Evolutionary conservation across 495 filamentous ascomycete genomes (phyloP), one percentile per base, ranked within the genome.

Genomic region (Corynascus novoguineensis): DNA sequence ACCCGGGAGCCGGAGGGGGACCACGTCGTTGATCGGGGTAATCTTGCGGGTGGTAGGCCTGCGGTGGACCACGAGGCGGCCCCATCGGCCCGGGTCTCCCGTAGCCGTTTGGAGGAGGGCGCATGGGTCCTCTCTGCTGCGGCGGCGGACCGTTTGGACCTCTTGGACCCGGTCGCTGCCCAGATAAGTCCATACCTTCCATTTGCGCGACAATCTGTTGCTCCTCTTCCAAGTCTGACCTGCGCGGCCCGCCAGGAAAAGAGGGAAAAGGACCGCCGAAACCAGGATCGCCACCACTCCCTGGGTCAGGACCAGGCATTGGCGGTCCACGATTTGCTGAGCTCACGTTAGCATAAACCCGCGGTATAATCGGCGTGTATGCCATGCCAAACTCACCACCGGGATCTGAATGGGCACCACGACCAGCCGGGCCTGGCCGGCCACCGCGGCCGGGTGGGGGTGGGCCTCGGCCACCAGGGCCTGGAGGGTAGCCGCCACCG

Each of bases 221-320:
- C 55, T 77, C 73, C 58, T 79, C 69, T 34, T 75, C 69, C 24
- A 70, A 40, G 44, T 76, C 73, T 2, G 72, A 75, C 56, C 71
- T 77, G 40, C 75, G 75, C 37, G 75, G 73, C 42, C 72, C 68
- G 31, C 78, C 78, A 0, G 82, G 81, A 56, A 88, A 88, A 1
- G 78, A 73, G 12, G 87, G 84, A 57, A 88, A 90, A 4, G 86
- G 81, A 59, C 83, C 85, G 44, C 59, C 85, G 64, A 81, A 86
- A n/a, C 79, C 70, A 38, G 74, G 63, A 5, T 73, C 74, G 11
- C 77, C 75, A 9, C 83, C 79, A 35, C 61, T 67, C 29, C 53
- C 48, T 4, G 60, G 46, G 21, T 49, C 34, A 2, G 62, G 58
- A 1, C 59, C 67, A 35, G 63, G 61, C 62, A 72, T 65, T 14